These are phyloP conservation scores for Phaffomyces opuntiae DNA, from an alignment of 805 yeast genomes.

Conservation along the genomic window DNA sequence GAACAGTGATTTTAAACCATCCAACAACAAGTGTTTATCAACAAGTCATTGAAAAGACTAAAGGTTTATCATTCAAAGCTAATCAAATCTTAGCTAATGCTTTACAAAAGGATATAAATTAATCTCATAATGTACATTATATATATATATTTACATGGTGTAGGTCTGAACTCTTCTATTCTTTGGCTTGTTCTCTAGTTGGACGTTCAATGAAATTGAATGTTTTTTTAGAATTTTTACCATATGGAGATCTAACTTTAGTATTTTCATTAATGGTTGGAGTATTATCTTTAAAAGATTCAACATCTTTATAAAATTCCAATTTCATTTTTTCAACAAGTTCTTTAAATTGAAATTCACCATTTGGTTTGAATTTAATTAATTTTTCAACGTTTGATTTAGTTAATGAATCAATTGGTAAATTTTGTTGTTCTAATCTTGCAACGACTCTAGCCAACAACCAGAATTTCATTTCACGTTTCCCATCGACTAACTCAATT, in stretches of 20 bases:
- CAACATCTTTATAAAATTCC: conserved; percentile 31
- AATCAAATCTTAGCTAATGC: conserved; percentile 48
- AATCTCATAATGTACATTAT: conserved; percentile 9
- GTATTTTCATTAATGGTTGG: conserved; percentile 13
- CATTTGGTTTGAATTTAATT: conserved; percentile 38
- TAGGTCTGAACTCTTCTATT: too few species aligned
- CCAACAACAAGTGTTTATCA: conserved; percentile 54
- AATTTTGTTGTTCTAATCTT: conserved; percentile 59
- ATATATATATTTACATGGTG: background rate
- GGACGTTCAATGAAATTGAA: conserved; percentile 18
- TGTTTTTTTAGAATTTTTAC: conserved; percentile 15
- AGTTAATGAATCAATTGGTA: conserved; percentile 47
- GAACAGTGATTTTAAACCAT: conserved; percentile 46
- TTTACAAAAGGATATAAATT: conserved; percentile 23
- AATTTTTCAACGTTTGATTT: conserved; percentile 48
- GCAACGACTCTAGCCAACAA: conserved; percentile 78
- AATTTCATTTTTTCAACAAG: conserved; percentile 54
- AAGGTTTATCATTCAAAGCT: conserved; percentile 53
- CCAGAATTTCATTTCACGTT: conserved; percentile 68
- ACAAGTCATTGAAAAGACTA: conserved; percentile 62
- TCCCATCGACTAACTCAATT: conserved; percentile 76
- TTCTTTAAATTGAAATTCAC: conserved; percentile 45
- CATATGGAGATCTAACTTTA: conserved; percentile 14
- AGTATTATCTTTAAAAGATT: conserved; percentile 11
- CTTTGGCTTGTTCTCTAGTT: background rate